Conservation (phyloP, 2,329 filamentous ascomycete genomes). For the Talaromyces sp. region DNA sequence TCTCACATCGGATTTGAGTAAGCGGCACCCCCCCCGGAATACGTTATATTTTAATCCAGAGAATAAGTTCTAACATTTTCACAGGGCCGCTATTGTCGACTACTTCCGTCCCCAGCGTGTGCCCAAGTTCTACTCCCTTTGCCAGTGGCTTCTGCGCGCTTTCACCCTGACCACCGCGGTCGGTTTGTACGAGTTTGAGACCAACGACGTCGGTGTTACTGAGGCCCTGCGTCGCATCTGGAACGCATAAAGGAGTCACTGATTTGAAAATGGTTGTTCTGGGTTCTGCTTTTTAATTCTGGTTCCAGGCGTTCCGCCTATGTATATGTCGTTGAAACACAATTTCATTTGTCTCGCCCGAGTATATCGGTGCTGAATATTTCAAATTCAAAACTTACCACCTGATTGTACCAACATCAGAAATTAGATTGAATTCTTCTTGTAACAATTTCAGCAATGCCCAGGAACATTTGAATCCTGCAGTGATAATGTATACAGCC, state of each 20-base stretch:
- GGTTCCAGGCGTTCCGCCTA: slow-evolving; percentile 35
- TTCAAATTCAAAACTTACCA: slow-evolving; percentile 3
- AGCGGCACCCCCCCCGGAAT: slow-evolving; percentile 27
- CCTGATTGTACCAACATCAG: not conserved
- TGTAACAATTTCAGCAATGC: no score
- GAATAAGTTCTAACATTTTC: slow-evolving; percentile 15
- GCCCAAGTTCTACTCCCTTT: slow-evolving; percentile 66
- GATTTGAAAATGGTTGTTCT: slow-evolving; percentile 29
- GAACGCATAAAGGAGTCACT: slow-evolving; percentile 61
- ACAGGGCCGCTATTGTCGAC: slow-evolving; percentile 75
- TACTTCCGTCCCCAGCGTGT: slow-evolving; percentile 78
- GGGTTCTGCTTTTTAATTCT: slow-evolving; percentile 28
- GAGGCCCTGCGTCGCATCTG: slow-evolving; percentile 87
- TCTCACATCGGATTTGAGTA: slow-evolving; percentile 94
- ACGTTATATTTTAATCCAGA: not conserved
- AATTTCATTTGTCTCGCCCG: slow-evolving; percentile 27
- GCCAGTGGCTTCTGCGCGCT: slow-evolving; percentile 76
- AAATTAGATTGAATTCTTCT: not conserved
- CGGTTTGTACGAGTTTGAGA: slow-evolving; percentile 98
- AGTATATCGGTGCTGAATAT: slow-evolving; percentile 18
- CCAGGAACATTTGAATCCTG: not conserved
- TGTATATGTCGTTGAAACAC: slow-evolving; percentile 36
- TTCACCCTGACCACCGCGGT: slow-evolving; percentile 80
- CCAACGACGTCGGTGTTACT: slow-evolving; percentile 92
- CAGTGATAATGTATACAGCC: not conserved